A percentile compares a stretch with the other conserved stretches of the same genome.
These are phyloP conservation scores for Psilocybe azurescens DNA, from an alignment of 768 basidiomycete species.

Conservation along the genomic window DNA sequence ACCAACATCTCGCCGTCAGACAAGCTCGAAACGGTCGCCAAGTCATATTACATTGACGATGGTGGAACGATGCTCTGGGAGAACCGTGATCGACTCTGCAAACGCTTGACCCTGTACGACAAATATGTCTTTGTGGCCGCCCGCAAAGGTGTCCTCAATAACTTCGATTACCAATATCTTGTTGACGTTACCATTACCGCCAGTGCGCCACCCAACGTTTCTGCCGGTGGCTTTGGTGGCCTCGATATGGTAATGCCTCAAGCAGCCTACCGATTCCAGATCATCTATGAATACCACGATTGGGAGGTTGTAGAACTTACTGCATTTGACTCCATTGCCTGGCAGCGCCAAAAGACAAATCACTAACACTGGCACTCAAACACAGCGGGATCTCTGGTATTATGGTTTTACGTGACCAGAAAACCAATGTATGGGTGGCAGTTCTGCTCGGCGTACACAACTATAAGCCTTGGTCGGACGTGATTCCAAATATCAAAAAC, in stretches of 20 bases:
- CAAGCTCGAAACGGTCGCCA: conserved; percentile 1
- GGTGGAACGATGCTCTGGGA: conserved; percentile 9
- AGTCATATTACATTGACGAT: conserved; percentile 2
- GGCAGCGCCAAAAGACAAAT: conserved; percentile 3
- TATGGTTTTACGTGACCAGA: conserved; percentile 5
- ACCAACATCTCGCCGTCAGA: conserved; percentile 5
- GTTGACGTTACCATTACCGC: conserved; percentile 8
- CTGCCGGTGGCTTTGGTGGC: not conserved
- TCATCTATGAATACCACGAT: not conserved
- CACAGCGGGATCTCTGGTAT: conserved; percentile 10
- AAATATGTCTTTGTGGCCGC: conserved; percentile 12
- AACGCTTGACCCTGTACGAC: not conserved
- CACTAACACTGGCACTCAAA: conserved; percentile 1
- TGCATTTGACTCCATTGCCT: conserved; percentile 2
- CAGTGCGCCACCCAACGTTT: not conserved
- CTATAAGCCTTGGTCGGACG: conserved; percentile 13
- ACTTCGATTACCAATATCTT: conserved; percentile 1
- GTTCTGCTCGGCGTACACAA: conserved; percentile 14
- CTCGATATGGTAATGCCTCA: conserved; percentile 7
- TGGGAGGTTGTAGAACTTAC: conserved; percentile 9
- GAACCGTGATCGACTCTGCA: conserved; percentile 11
- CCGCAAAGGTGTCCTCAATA: not conserved
- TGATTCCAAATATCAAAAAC: conserved; percentile 6
- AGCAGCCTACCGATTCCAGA: conserved; percentile 10
- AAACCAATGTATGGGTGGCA: not conserved